These are phyloP conservation scores for Cetraspora pellucida DNA, from an alignment of 192 early-diverging fungal species.

Conservation along the genomic window DNA sequence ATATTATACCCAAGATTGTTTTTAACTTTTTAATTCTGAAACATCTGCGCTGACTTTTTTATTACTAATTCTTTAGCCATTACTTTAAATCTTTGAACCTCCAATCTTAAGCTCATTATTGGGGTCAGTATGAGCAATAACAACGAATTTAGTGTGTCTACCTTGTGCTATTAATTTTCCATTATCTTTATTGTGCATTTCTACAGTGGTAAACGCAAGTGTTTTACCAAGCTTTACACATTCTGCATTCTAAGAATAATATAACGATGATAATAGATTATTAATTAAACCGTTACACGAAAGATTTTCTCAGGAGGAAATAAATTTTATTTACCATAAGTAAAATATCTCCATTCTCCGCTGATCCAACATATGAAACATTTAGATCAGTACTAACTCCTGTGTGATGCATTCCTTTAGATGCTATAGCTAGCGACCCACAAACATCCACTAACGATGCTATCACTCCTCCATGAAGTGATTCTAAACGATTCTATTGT, in stretches of 20 bases:
- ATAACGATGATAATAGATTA: no score
- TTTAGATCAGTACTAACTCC: slow-evolving; percentile 63
- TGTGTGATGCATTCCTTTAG: slow-evolving; percentile 53
- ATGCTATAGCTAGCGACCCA: slow-evolving; percentile 57
- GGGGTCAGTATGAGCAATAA: slow-evolving; percentile 37
- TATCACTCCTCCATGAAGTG: slow-evolving; percentile 55
- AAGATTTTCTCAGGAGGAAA: no score
- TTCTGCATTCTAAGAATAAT: slow-evolving; percentile 41
- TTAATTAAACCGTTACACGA: no score
- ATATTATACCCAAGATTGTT: no score
- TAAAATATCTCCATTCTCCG: slow-evolving; percentile 49
- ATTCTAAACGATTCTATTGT: slow-evolving; percentile 49
- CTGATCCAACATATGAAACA: slow-evolving; percentile 53
- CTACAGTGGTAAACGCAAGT: slow-evolving; percentile 53
- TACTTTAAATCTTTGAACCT: background rate
- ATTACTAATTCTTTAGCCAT: no score
- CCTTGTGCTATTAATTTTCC: slow-evolving; percentile 52
- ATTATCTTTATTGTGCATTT: slow-evolving; percentile 43
- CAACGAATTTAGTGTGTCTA: slow-evolving; percentile 60
- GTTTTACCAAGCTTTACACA: slow-evolving; percentile 58
- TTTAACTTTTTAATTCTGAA: no score
- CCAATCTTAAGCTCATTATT: background rate
- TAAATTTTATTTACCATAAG: slow-evolving; percentile 43
- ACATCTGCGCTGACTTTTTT: no score
- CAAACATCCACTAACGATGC: slow-evolving; percentile 57